These are phyloP conservation scores for Suhomyces bokatorum DNA, from an alignment of 1,139 yeast genomes.

Conservation along the genomic window DNA sequence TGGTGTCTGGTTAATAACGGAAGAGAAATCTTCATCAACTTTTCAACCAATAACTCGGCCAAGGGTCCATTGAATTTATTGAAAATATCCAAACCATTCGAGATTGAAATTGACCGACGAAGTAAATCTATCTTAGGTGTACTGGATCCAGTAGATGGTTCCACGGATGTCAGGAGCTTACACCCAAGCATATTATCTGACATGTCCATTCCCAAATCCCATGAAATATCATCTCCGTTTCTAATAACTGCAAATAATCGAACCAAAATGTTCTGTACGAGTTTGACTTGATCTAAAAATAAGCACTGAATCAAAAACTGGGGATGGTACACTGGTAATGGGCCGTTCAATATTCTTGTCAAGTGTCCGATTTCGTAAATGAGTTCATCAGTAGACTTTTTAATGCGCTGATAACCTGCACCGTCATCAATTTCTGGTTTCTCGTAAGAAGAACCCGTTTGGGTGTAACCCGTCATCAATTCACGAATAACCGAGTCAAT, in stretches of 20 bases:
- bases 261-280: slow-evolving; percentile 60
- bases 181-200: slow-evolving; percentile 18
- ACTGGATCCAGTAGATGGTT: slow-evolving; percentile 7
- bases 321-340: slow-evolving; percentile 89
- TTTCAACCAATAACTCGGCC: slow-evolving; percentile 54
- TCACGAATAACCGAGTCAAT: slow-evolving; percentile 42
- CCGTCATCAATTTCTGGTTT: slow-evolving; percentile 31
- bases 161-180: neutral
- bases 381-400: slow-evolving; percentile 14
- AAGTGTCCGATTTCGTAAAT: slow-evolving; percentile 49
- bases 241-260: slow-evolving; percentile 54
- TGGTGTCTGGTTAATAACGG: slow-evolving; percentile 90
- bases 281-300: slow-evolving; percentile 57
- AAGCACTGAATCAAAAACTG: slow-evolving; percentile 79
- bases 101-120: slow-evolving; percentile 2
- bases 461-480: slow-evolving; percentile 54
- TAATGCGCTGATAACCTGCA: slow-evolving; percentile 23
- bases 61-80: slow-evolving; percentile 45
- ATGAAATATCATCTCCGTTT: slow-evolving; percentile 29
- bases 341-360: slow-evolving; percentile 80
- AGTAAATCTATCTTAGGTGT: slow-evolving; percentile 5
- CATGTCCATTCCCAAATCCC: slow-evolving; percentile 40
- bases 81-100: slow-evolving; percentile 27
- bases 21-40: slow-evolving; percentile 61
- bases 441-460: slow-evolving; percentile 38